A percentile compares a stretch with the other conserved stretches of the same genome.
These are phyloP conservation scores for Alternaria arbusti DNA, from an alignment of 2,329 filamentous ascomycete species.

Conservation along the genomic window DNA sequence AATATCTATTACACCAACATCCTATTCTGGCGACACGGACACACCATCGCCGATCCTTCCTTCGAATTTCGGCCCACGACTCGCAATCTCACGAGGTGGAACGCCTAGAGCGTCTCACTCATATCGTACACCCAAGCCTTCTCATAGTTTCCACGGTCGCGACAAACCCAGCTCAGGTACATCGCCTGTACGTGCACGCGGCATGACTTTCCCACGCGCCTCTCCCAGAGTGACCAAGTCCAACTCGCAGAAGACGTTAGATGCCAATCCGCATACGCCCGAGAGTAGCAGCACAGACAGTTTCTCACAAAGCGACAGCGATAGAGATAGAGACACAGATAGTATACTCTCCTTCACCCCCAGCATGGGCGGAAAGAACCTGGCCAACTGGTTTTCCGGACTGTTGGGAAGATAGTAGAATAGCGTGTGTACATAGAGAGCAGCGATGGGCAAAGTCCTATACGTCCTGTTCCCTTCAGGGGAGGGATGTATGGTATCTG, in stretches of 20 bases:
- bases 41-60: not conserved
- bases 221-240: not conserved
- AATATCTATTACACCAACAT: not conserved
- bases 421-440: not conserved
- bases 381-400: conserved; percentile 43
- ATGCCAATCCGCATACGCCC: not conserved
- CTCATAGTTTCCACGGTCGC: conserved; percentile 12
- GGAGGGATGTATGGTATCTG: not conserved
- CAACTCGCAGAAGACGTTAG: not conserved
- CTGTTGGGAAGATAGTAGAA: conserved; percentile 28
- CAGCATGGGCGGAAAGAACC: conserved; percentile 34
- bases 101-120: not conserved
- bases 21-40: not conserved
- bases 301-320: not conserved
- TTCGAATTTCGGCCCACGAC: not conserved
- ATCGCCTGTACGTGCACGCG: conserved; percentile 24
- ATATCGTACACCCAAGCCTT: not conserved
- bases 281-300: not conserved
- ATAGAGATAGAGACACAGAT: conserved; percentile 20
- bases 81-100: not conserved
- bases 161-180: conserved; percentile 18
- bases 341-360: conserved; percentile 34
- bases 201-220: conserved; percentile 21
- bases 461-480: not conserved
- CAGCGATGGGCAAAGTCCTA: not conserved